Evolutionary conservation across 164 flowering plant genomes (phyloP).

Genomic region (Magnolia sinica): DNA sequence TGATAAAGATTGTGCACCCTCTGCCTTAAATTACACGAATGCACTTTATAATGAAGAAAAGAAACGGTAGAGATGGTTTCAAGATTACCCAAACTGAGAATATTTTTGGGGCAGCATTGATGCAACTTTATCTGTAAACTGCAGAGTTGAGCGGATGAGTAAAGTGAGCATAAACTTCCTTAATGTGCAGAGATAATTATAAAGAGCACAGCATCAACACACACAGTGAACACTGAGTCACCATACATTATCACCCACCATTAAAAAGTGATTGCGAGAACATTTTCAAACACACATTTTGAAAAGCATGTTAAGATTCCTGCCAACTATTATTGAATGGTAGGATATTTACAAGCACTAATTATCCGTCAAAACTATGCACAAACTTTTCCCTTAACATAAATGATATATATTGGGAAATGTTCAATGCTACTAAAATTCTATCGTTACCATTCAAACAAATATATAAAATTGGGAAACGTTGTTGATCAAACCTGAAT

Average conservation of each 20-base stretch:
- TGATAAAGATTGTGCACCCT: not conserved
- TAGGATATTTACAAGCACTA: not conserved
- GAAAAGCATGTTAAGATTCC: not conserved
- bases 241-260: not conserved
- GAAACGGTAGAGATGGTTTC: not conserved
- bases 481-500: constrained; percentile 56
- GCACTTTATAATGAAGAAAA: not conserved
- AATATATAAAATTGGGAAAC: not conserved
- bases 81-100: constrained; percentile 86
- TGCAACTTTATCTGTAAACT: constrained; percentile 93
- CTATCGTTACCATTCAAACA: not conserved
- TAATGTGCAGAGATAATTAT: not conserved
- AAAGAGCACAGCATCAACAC: not conserved
- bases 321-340: not conserved
- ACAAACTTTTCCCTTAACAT: not conserved
- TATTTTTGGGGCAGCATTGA: constrained; percentile 81
- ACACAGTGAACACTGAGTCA: not conserved
- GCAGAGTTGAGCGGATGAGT: constrained; percentile 30
- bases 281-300: too few species aligned
- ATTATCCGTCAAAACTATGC: not conserved
- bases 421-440: not conserved
- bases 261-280: not conserved
- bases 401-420: not conserved
- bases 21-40: not conserved
- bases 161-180: not conserved